phyloP scores from a whole-genome alignment of 306 rosid species.

The Cyclanthera cordifolia region DNA sequence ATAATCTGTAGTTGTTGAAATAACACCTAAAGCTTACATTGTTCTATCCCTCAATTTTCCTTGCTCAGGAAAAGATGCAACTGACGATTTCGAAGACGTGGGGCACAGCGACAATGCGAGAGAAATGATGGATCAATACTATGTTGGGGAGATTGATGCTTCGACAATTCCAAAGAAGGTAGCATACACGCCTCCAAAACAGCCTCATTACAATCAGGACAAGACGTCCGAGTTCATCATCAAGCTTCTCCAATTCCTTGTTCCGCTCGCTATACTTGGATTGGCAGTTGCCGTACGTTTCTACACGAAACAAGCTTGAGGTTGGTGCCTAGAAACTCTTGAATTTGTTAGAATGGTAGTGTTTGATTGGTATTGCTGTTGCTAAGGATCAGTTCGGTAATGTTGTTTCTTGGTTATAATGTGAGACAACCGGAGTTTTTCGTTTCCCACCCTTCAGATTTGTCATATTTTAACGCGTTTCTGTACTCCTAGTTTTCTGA shows the following conservation, averaged over 20 bases:
- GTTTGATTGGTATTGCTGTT: no score
- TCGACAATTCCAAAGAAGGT: constrained; percentile 27
- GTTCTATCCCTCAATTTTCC: neutral
- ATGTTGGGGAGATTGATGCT: constrained; percentile 31
- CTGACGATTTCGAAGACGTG: constrained; percentile 51
- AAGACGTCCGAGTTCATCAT: constrained; percentile 41
- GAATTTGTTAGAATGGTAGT: no score
- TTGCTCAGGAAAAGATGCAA: constrained; percentile 40
- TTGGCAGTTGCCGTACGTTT: constrained; percentile 34
- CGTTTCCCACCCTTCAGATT: neutral
- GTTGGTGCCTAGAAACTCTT: no score
- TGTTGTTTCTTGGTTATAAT: constrained; percentile 1
- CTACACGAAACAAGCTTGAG: no score
- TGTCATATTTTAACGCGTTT: neutral
- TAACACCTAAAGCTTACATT: no score
- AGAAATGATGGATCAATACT: constrained; percentile 33
- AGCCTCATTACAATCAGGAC: constrained; percentile 43
- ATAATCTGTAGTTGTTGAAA: no score
- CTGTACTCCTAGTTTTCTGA: neutral
- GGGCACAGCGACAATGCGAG: constrained; percentile 44
- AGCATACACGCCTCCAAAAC: constrained; percentile 31
- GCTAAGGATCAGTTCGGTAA: no score
- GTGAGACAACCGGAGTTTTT: neutral
- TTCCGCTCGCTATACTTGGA: constrained; percentile 43
- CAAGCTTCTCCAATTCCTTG: constrained; percentile 42